A percentile compares a stretch with the other conserved stretches of the same genome.
Conservation (phyloP, 1,284 basidiomycete species). For the Austropuccinia psidii region DNA sequence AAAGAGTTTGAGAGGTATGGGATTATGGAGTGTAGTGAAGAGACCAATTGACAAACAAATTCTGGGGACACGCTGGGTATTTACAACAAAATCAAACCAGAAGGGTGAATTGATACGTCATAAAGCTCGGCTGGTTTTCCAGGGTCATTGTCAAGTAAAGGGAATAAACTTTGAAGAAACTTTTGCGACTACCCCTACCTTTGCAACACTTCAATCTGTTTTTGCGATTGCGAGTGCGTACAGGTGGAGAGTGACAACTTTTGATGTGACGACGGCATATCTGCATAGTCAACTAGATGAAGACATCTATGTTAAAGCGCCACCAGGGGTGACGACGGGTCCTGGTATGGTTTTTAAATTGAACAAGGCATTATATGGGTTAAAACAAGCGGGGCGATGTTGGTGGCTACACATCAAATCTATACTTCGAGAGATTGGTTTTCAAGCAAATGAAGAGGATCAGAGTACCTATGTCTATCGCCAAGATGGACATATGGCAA, state of each 20-base stretch:
- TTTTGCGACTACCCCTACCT: background rate
- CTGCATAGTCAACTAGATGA: slow-evolving; percentile 10
- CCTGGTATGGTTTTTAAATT: background rate
- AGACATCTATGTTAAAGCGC: background rate
- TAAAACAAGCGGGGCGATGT: background rate
- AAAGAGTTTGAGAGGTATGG: too few relatives aligned
- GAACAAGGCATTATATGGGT: background rate
- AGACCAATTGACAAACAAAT: too few relatives aligned
- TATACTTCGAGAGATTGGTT: background rate
- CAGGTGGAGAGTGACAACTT: background rate
- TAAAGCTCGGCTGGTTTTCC: too few relatives aligned
- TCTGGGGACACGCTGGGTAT: too few relatives aligned
- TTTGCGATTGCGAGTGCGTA: background rate
- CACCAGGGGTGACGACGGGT: background rate
- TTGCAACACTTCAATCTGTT: background rate
- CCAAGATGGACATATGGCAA: too few relatives aligned
- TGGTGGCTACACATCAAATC: background rate
- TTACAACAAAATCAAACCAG: too few relatives aligned
- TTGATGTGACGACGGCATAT: background rate
- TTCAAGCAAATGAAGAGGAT: background rate
- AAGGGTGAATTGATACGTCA: too few relatives aligned
- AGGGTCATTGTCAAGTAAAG: too few relatives aligned
- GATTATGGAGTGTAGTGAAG: too few relatives aligned
- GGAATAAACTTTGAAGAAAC: too few relatives aligned
- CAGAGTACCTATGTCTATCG: background rate